A percentile compares a stretch with the other conserved stretches of the same genome.
Evolutionary conservation across 2,329 filamentous ascomycete genomes (phyloP).

Genomic region (Myriosclerotinia curreyana): DNA sequence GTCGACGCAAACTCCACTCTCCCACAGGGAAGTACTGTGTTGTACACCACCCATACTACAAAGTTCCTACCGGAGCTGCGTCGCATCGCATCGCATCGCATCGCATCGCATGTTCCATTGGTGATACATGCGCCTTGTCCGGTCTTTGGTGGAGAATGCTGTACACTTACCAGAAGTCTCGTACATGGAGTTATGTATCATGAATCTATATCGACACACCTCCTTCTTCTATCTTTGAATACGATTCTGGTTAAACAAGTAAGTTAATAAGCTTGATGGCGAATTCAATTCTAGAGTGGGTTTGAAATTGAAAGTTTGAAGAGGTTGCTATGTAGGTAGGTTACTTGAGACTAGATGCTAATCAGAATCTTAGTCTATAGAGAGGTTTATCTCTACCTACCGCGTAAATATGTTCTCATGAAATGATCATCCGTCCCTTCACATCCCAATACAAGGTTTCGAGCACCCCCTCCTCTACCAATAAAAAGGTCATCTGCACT

Average conservation of each 20-base stretch:
- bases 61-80: not conserved
- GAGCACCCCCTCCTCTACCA: slow-evolving; percentile 9
- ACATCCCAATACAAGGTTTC: slow-evolving; percentile 15
- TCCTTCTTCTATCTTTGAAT: not conserved
- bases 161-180: slow-evolving; percentile 5
- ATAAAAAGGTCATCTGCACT: slow-evolving; percentile 21
- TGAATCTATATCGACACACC: slow-evolving; percentile 16
- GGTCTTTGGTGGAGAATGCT: slow-evolving; percentile 8
- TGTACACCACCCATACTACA: slow-evolving; percentile 17
- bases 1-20: slow-evolving; percentile 13
- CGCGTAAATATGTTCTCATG: slow-evolving; percentile 16
- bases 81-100: too few species aligned
- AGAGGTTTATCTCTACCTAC: too few species aligned
- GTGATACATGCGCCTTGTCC: slow-evolving; percentile 12
- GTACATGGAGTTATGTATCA: slow-evolving; percentile 5
- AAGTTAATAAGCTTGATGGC: too few species aligned
- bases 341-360: slow-evolving; percentile 10
- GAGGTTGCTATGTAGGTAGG: slow-evolving; percentile 6
- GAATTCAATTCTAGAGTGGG: too few species aligned
- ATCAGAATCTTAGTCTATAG: too few species aligned
- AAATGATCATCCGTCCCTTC: slow-evolving; percentile 19
- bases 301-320: too few species aligned
- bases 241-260: not conserved
- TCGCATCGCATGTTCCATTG: slow-evolving; percentile 10
- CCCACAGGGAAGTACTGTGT: slow-evolving; percentile 11